A percentile compares a stretch with the other conserved stretches of the same genome.
Conservation (phyloP, 163 green algal genomes). For the Botryococcus braunii region DNA sequence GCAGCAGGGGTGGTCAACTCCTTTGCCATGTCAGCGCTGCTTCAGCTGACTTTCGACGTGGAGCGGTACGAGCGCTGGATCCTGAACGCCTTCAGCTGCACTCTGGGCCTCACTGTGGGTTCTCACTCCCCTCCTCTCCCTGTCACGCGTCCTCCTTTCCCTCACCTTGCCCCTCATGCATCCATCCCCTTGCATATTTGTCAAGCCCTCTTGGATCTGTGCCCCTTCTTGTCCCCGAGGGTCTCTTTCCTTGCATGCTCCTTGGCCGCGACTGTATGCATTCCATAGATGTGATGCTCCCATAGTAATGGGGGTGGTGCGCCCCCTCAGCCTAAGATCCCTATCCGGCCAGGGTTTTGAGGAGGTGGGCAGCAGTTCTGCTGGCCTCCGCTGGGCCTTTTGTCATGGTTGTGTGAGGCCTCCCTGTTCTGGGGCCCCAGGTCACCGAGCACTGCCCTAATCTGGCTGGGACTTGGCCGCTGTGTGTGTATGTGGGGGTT, state of each 20-base stretch:
- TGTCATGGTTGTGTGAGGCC: no score
- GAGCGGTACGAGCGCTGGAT: background rate
- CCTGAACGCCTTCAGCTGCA: background rate
- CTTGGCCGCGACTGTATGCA: background rate
- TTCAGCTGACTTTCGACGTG: constrained; percentile 4
- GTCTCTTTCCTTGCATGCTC: background rate
- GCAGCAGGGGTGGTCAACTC: background rate
- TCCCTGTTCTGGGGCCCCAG: no score
- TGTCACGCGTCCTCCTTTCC: background rate
- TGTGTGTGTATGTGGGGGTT: no score
- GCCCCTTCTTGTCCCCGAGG: background rate
- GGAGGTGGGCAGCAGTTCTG: no score
- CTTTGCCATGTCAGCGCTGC: constrained; percentile 8
- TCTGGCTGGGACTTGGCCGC: no score
- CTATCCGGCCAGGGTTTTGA: no score
- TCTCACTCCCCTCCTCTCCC: background rate
- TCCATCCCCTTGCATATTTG: background rate
- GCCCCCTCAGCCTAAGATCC: background rate
- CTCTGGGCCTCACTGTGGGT: background rate
- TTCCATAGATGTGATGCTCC: background rate
- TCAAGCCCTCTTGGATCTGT: background rate
- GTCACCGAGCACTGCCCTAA: no score
- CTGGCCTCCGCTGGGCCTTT: no score
- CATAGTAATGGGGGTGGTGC: background rate
- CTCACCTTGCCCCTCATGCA: background rate